A percentile compares a stretch with the other conserved stretches of the same genome.
Conservation (phyloP, 2,329 filamentous ascomycete species). For the Fusarium globosum region DNA sequence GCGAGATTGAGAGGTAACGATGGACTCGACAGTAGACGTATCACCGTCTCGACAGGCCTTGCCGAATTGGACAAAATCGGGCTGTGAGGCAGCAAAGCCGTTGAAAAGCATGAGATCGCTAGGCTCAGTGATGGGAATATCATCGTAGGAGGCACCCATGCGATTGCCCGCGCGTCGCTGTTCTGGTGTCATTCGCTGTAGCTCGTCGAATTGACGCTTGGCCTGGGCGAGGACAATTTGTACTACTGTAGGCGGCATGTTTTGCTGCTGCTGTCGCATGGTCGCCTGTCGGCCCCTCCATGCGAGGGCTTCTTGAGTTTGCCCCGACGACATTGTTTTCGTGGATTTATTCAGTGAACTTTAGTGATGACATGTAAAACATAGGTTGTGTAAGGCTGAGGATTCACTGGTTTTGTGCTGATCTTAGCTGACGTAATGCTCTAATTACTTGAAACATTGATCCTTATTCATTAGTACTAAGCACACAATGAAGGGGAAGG, state of each 20-base stretch:
- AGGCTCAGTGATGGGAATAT: not conserved
- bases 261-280: not conserved
- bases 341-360: not conserved
- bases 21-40: not conserved
- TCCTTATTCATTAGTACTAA: too few relatives aligned
- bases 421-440: not conserved
- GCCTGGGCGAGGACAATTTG: not conserved
- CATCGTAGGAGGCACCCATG: not conserved
- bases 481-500: not conserved
- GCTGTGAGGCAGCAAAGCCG: not conserved
- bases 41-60: constrained; percentile 22
- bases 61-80: not conserved
- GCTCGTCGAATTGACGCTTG: not conserved
- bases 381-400: not conserved
- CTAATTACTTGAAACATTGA: not conserved
- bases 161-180: not conserved
- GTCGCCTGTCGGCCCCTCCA: not conserved
- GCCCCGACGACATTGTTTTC: not conserved
- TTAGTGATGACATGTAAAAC: not conserved
- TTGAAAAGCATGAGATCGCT: not conserved
- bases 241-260: not conserved
- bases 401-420: not conserved
- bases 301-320: not conserved
- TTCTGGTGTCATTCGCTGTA: not conserved
- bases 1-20: not conserved